Base-by-base conservation (phyloP, 2,329 filamentous ascomycete species). In the Fusarium nodosum region DNA sequence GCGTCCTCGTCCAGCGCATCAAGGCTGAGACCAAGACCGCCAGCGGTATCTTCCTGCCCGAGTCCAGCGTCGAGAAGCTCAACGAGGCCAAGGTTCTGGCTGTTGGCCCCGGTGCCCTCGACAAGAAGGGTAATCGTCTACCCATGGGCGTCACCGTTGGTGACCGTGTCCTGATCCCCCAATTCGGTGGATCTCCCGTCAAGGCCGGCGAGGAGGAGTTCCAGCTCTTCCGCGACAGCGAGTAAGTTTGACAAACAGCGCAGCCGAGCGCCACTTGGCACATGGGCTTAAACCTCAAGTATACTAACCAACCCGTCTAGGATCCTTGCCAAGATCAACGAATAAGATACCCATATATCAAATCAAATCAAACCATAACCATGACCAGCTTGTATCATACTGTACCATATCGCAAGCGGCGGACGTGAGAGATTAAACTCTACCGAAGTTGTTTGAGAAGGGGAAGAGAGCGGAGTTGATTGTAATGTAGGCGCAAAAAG, bases 181-280 rank as follows among this genome's bases (percentile, higher is more conserved):
- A 95, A 93, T 99, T 91, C 78, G 96, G 96, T 77, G 96, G 96
- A 71, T 96, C 91, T 79, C 91, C 95, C 71, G 90, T 99, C 82
- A 98, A 98, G 89, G 93, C 98, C 75, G 96, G 95, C 75, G 95
- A 99, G 77, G 94, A 98, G 74, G 96, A 99, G 85, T 98, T 89
- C 86, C 90, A 92, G 71, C 90, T 99, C 72, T 99, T 97, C 91
- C 89, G 96, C 78, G 96, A 99, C 84, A 92, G 94, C 86, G 96
- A 99, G 95, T 98, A 90, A 84, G 94, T 91, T 26, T 20, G 5
- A 22, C n/a, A n/a, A 33, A n/a, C 9, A 26, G 28, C 28, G 55
- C 33, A 30, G 20, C n/a, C 31, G 12, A 38, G 33, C 20, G 18
- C 42, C 18, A 15, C n/a, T 10, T 28, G 20, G 15, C 4, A 46